phyloP scores from a whole-genome alignment of 2,329 filamentous ascomycete genomes.

The Pyricularia grisea region DNA sequence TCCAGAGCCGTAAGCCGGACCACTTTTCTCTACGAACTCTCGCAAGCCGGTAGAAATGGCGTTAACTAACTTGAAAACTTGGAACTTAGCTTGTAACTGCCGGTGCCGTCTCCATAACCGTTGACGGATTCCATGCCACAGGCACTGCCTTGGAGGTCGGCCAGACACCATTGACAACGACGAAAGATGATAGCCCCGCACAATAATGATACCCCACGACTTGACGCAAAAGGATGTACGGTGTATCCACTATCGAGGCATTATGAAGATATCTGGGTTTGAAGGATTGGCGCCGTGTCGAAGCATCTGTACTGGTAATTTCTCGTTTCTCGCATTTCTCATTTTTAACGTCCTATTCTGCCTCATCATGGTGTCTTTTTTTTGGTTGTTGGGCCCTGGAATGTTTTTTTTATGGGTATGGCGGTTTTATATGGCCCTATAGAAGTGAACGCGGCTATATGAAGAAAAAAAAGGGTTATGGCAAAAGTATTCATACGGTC shows the following conservation, averaged over 20 bases:
- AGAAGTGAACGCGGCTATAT: neutral
- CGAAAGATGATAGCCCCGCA: neutral
- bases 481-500: neutral
- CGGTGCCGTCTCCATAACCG: slow-evolving; percentile 4
- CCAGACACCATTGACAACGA: neutral
- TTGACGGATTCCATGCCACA: slow-evolving; percentile 6
- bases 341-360: neutral
- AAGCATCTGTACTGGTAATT: neutral
- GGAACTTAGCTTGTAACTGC: slow-evolving; percentile 3
- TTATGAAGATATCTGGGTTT: neutral
- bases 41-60: neutral
- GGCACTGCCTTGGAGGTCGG: slow-evolving; percentile 3
- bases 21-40: neutral
- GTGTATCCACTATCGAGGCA: neutral
- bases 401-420: neutral
- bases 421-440: neutral
- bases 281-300: neutral
- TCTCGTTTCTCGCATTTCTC: neutral
- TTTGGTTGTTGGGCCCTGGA: neutral
- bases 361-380: neutral
- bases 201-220: neutral
- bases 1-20: slow-evolving; percentile 69
- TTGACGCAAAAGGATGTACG: neutral
- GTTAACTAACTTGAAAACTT: neutral
- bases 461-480: neutral